Base-by-base conservation (phyloP, 23 red algal genomes). In the Gracilariopsis chorda region DNA sequence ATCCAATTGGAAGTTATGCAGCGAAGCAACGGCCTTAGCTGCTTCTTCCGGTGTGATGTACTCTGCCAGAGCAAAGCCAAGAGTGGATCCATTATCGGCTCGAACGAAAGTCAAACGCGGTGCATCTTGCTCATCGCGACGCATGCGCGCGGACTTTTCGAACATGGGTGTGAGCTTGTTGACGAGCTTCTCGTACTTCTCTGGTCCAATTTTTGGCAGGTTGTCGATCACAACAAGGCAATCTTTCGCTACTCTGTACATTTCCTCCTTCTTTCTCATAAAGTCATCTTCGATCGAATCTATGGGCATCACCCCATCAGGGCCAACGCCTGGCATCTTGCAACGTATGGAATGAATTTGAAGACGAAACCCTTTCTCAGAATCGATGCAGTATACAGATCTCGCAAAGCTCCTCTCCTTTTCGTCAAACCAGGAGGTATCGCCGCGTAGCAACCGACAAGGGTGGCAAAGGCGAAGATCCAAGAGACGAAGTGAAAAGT, bases 31-130 rank as follows among this genome's bases (percentile, higher is more conserved):
- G n/a, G 97, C 97, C 73, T 87, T 95, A 48, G 78, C 43, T 21
- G 97, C 97, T 47, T 96, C 78, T 58, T 93, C 88, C 37, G 97
- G 78, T 1, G 56, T 90, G 8, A 85, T 83, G 40, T 96, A 99
- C 70, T 92, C 90, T 24, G 93, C 93, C 29, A 99, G 30, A 40
- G 89, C 97, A 93, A 91, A 96, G 7, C 96, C 96, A 10, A 89
- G 30, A 39, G 96, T 94, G 43, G 48, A 29, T 27, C 86, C 85
- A 32, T 85, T 59, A 17, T 88, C 94, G 33, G 73, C 49, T 32
- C 75, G 88, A 21, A 81, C 73, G 29, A 96, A 78, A 9, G 20
- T 63, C 30, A 96, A 52, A 51, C 46, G 76, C n/a, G 88, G 88
- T 25, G 32, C 45, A 16, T 44, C 75, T n/a, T 79, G 40, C 16